Conservation (phyloP, 805 yeast species). For the Yamadazyma phyllophila region DNA sequence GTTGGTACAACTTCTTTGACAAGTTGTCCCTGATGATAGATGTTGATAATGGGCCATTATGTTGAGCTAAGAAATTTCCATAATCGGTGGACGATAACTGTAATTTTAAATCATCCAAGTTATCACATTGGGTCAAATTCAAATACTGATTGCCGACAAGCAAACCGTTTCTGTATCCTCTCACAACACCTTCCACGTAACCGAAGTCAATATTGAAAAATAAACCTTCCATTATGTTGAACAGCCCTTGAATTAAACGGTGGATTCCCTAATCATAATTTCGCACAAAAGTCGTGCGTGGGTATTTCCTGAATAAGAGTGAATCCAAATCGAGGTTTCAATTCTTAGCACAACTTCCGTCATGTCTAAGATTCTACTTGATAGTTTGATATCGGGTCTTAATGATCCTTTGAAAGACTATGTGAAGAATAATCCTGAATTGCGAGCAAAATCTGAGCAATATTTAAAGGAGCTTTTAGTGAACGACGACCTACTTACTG, state of each 20-base stretch:
- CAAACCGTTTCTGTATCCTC: conserved; percentile 89
- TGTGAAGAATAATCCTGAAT: conserved; percentile 18
- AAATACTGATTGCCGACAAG: conserved; percentile 76
- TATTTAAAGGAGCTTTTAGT: conserved; percentile 44
- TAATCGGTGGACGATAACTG: conserved; percentile 96
- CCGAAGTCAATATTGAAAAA: conserved; percentile 89
- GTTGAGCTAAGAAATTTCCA: conserved; percentile 83
- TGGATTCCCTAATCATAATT: conserved; percentile 1
- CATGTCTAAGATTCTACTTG: conserved; percentile 36
- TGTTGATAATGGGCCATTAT: conserved; percentile 81
- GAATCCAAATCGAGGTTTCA: background rate
- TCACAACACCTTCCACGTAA: conserved; percentile 87
- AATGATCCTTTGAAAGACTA: conserved; percentile 20
- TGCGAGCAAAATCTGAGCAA: conserved; percentile 20
- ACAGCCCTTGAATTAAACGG: conserved; percentile 2
- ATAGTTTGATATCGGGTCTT: conserved; percentile 27
- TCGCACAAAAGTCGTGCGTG: conserved; percentile 4
- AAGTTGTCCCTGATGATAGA: conserved; percentile 81
- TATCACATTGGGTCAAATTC: conserved; percentile 94
- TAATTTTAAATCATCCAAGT: conserved; percentile 87
- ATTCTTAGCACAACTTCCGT: background rate
- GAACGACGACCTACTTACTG: conserved; percentile 46
- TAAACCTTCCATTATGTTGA: conserved; percentile 78
- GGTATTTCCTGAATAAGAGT: background rate
- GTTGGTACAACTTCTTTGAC: conserved; percentile 68